Evolutionary conservation across 495 filamentous ascomycete species (phyloP), one percentile per base, ranked within the genome.

Genomic region (Talaromyces thailandensis): DNA sequence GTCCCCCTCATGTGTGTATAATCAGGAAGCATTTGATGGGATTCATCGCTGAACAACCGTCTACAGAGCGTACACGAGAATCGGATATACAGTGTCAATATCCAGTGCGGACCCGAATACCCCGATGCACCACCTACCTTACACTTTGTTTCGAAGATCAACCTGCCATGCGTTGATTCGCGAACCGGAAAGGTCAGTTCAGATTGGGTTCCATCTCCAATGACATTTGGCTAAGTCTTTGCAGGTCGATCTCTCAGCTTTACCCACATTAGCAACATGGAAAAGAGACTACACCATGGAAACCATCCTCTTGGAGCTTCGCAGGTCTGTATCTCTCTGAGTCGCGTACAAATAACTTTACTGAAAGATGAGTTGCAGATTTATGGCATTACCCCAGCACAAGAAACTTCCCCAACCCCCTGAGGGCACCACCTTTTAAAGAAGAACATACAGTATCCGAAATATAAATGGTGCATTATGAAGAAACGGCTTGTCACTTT

Each of bases 41-140:
- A 51, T 62, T 40, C 55, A 28, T 63, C 35, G 50, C 63, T 28
- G 25, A 61, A 73, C 57, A 72, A 63, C 11, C 29, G 21, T 59
- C 25, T 31, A 5, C 67, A 98, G 95, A 93, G 91, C 68, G 88
- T 88, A 57, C 94, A 98, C 69, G 95, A 98, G 79, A 98, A 98
- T 75, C 88, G 94, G 63, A 98, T 98, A 76, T 98, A 98, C 81
- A 93, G 89, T 69, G 82, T 98, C 61, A 96, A 96, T 73, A 96
- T 98, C 73, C 91, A 98, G 79, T 98, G 94, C 74, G 93, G 93
- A 60, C 79, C 86, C 45, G 79, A 90, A 63, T 98, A 98, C 71
- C 94, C 94, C 6, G 91, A 94, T 69, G 78, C 83, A 61, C 95
- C 94, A 40, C 94, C 94, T 0, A 86, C 85, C 16, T 88, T 98